Evolutionary conservation across 2,329 filamentous ascomycete genomes (phyloP).

Genomic region (Fusarium hainanense): DNA sequence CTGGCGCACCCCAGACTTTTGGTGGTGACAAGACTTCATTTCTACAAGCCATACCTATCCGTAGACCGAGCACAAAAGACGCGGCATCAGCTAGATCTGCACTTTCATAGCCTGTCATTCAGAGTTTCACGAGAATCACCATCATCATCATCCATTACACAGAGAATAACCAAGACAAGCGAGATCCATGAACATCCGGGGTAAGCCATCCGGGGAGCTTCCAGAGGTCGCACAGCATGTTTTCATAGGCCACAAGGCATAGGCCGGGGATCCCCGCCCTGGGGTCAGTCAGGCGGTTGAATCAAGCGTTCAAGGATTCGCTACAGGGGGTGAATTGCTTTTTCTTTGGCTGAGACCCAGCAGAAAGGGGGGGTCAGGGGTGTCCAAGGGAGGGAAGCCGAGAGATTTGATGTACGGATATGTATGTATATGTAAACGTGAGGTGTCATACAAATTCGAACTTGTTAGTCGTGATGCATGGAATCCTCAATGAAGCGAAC

Average conservation of each 20-base stretch:
- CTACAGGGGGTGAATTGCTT: slow-evolving; percentile 8
- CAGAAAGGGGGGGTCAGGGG: slow-evolving; percentile 29
- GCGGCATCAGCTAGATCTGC: background rate
- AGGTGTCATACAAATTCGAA: slow-evolving; percentile 3
- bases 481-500: slow-evolving; percentile 6
- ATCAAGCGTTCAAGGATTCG: slow-evolving; percentile 41
- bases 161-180: background rate
- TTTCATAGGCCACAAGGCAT: slow-evolving; percentile 15
- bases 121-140: background rate
- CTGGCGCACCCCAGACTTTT: background rate
- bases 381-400: slow-evolving; percentile 31
- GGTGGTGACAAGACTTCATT: background rate
- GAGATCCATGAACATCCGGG: slow-evolving; percentile 33
- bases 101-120: background rate
- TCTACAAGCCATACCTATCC: slow-evolving; percentile 12
- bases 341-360: slow-evolving; percentile 25
- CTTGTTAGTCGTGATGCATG: slow-evolving; percentile 1
- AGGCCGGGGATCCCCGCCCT: slow-evolving; percentile 23
- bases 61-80: slow-evolving; percentile 34
- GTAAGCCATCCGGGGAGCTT: slow-evolving; percentile 40
- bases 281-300: slow-evolving; percentile 44
- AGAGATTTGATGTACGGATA: slow-evolving; percentile 4
- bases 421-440: background rate
- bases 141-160: background rate
- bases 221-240: slow-evolving; percentile 17